Conservation (phyloP, 495 filamentous ascomycete species). For the Glarea lozoyensis region DNA sequence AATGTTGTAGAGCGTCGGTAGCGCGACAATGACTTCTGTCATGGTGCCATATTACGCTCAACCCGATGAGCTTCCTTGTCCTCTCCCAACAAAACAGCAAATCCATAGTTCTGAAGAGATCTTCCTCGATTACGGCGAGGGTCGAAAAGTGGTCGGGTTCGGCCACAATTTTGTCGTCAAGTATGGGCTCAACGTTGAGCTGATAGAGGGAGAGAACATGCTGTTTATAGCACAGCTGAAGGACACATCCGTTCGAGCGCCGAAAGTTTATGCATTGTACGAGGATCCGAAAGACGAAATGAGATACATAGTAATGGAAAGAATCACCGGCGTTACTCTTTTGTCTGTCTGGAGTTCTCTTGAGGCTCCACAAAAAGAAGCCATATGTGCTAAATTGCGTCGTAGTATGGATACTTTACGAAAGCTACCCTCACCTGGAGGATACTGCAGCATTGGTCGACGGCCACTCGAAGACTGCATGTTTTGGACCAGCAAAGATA, state of each 20-base stretch:
- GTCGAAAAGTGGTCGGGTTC: slow-evolving; percentile 22
- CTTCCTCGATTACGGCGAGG: slow-evolving; percentile 6
- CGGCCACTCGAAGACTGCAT: slow-evolving; percentile 26
- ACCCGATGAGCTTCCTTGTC: no score
- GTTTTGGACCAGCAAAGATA: slow-evolving; percentile 26
- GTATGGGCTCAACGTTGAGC: slow-evolving; percentile 25
- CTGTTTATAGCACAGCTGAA: slow-evolving; percentile 26
- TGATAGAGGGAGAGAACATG: slow-evolving; percentile 31
- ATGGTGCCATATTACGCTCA: no score
- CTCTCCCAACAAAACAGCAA: neutral
- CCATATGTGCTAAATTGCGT: slow-evolving; percentile 24
- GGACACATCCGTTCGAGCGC: slow-evolving; percentile 27
- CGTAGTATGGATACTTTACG: slow-evolving; percentile 26
- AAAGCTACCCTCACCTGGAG: slow-evolving; percentile 25
- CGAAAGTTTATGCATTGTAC: slow-evolving; percentile 26
- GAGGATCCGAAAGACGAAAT: neutral
- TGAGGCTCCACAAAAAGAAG: slow-evolving; percentile 24
- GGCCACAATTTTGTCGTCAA: slow-evolving; percentile 30
- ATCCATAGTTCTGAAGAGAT: neutral
- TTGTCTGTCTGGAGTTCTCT: slow-evolving; percentile 24
- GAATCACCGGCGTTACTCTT: slow-evolving; percentile 27
- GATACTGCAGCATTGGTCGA: slow-evolving; percentile 27
- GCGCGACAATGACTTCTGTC: no score
- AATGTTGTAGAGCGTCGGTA: no score
- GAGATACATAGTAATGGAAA: slow-evolving; percentile 33